A percentile compares a stretch with the other conserved stretches of the same genome.
phyloP scores from a whole-genome alignment of 2,329 filamentous ascomycete species.

The Aspergillus ustus region DNA sequence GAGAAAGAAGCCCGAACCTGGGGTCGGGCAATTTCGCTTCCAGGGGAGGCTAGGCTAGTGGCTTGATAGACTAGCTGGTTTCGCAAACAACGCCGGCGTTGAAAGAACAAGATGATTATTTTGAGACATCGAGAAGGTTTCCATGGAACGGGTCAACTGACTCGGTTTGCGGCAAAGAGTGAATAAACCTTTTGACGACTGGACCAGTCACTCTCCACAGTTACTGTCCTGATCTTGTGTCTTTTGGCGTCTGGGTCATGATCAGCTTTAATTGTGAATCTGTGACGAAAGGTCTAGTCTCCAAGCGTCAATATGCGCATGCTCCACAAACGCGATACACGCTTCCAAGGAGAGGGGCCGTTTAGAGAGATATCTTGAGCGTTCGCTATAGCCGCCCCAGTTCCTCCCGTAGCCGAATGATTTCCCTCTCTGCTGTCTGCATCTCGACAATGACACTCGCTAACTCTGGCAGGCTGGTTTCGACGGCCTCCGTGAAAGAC shows the following conservation, averaged over 20 bases:
- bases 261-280: not conserved
- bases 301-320: not conserved
- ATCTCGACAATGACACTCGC: constrained; percentile 46
- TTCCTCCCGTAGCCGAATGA: constrained; percentile 35
- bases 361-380: not conserved
- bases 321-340: not conserved
- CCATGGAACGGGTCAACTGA: not conserved
- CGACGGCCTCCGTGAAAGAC: constrained; percentile 48
- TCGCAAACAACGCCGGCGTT: not conserved
- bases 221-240: not conserved
- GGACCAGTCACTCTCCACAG: not conserved
- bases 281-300: not conserved
- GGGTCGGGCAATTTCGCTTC: not conserved
- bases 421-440: constrained; percentile 45
- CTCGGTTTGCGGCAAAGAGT: not conserved
- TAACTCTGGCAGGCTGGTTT: constrained; percentile 41
- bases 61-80: constrained; percentile 6
- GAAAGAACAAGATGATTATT: constrained; percentile 5
- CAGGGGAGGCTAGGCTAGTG: not conserved
- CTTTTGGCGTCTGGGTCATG: not conserved
- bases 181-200: too few relatives aligned
- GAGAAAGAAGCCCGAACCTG: not conserved
- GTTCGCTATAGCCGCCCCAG: constrained; percentile 21
- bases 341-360: not conserved
- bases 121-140: constrained; percentile 7